phyloP scores from a whole-genome alignment of 1,284 basidiomycete genomes.

The Trichosporon sp. region DNA sequence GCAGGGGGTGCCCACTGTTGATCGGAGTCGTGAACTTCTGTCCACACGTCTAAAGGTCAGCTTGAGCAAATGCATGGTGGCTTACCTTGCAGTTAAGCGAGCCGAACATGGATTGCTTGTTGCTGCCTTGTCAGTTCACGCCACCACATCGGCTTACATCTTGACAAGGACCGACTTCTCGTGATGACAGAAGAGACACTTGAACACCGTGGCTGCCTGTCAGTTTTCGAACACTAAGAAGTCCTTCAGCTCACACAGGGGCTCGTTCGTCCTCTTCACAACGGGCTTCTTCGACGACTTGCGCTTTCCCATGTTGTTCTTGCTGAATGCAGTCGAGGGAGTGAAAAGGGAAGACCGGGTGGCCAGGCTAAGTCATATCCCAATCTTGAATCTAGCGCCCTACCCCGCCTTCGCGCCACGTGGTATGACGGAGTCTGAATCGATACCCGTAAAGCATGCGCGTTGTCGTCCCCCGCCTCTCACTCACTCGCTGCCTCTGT shows the following conservation, averaged over 20 bases:
- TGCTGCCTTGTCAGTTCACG: constrained; percentile 24
- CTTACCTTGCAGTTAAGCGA: constrained; percentile 38
- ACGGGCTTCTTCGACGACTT: constrained; percentile 46
- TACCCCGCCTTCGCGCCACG: not conserved
- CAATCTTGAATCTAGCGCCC: not conserved
- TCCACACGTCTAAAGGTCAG: constrained; percentile 29
- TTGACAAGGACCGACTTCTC: constrained; percentile 44
- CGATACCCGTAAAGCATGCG: constrained; percentile 26
- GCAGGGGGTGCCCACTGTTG: constrained; percentile 32
- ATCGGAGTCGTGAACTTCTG: constrained; percentile 39
- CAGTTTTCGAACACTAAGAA: not conserved
- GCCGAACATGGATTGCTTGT: constrained; percentile 42
- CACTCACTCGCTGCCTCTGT: not conserved
- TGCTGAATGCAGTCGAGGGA: not conserved
- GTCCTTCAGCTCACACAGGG: constrained; percentile 26
- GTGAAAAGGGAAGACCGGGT: not conserved
- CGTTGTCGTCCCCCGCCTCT: constrained; percentile 12
- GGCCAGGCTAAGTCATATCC: not conserved
- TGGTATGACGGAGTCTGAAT: constrained; percentile 19
- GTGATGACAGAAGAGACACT: constrained; percentile 48
- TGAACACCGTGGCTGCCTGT: constrained; percentile 44
- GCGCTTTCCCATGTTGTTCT: constrained; percentile 44
- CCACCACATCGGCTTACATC: constrained; percentile 25
- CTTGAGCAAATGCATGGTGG: not conserved
- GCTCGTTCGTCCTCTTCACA: constrained; percentile 35